Conservation (phyloP, 805 yeast species). For the Yamadazyma scolyti region DNA sequence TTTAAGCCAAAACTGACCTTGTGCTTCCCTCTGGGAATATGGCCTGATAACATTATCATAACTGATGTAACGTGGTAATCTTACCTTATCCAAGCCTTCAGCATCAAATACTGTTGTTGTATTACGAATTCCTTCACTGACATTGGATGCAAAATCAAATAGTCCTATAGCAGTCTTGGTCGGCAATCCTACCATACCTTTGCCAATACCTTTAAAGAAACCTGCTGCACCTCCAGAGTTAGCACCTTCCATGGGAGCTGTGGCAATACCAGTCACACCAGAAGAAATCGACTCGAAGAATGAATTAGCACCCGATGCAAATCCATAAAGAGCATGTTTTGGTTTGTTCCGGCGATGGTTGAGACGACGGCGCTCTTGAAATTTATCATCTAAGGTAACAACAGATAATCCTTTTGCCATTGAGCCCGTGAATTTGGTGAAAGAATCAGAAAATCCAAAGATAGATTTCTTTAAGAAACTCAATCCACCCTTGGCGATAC, state of each 20-base stretch:
- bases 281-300: conserved; percentile 82
- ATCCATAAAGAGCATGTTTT: conserved; percentile 78
- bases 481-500: conserved; percentile 92
- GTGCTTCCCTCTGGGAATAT: conserved; percentile 77
- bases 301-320: conserved; percentile 84
- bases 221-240: conserved; percentile 86
- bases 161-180: conserved; percentile 96
- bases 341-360: conserved; percentile 76
- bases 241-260: conserved; percentile 89
- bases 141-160: conserved; percentile 86
- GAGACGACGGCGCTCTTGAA: conserved; percentile 76
- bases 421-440: conserved; percentile 90
- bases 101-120: conserved; percentile 88
- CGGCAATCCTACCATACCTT: conserved; percentile 92
- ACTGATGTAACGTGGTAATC: conserved; percentile 76
- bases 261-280: conserved; percentile 86
- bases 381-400: conserved; percentile 81
- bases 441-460: conserved; percentile 90
- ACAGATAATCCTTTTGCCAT: conserved; percentile 91
- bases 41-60: conserved; percentile 72
- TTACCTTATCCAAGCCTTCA: conserved; percentile 70
- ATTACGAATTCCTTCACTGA: conserved; percentile 89
- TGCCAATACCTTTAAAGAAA: conserved; percentile 89
- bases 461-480: conserved; percentile 93
- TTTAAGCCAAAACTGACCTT: conserved; percentile 92